Evolutionary conservation across 2,329 filamentous ascomycete species (phyloP), one percentile per base, ranked within the genome.

Genomic region (Fusarium incarnatum): DNA sequence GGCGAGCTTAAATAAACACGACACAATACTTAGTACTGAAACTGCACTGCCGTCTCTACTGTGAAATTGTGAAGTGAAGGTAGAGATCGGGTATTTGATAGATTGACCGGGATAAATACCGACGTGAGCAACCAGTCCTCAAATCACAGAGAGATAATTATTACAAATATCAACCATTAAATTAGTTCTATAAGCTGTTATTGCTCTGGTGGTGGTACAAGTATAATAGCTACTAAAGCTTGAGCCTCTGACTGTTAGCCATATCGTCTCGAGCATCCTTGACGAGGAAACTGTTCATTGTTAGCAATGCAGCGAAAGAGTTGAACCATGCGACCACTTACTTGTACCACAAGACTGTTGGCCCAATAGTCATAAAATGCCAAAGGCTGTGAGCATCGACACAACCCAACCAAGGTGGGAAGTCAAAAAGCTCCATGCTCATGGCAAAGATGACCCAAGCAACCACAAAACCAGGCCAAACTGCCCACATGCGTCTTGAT

Each of bases 381-480:
- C 96, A 99, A 68, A 99, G 80, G 76, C 93, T 94, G 82, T 99
- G 96, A 6, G 96, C 96, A 84, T 99, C 96, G 53, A 99, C 81
- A 79, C 91, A 89, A 10, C 93, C 92, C 79, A 88, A 85, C 82
- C 92, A 86, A 4, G 96, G 96, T 56, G 96, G 89, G 76, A 99
- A 99, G 80, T 99, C 96, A 69, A 98, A 88, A 73, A 99, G 80
- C 83, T 99, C 96, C 80, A 99, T 84, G 79, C 95, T 95, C 96
- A 99, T 99, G 37, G 93, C 94, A 78, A 95, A 83, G 74, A 95
- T 89, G 73, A 99, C 87, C 94, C 94, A 98, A 5, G 92, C 92
- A 49, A 98, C 95, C 70, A 95, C 94, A 76, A 98, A 81, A 73
- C 93, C 94, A 1, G 96, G 96, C 92, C 93, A 97, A 60, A 91